phyloP scores from a whole-genome alignment of 2,329 filamentous ascomycete genomes.

The Trichophyton benhamiae region DNA sequence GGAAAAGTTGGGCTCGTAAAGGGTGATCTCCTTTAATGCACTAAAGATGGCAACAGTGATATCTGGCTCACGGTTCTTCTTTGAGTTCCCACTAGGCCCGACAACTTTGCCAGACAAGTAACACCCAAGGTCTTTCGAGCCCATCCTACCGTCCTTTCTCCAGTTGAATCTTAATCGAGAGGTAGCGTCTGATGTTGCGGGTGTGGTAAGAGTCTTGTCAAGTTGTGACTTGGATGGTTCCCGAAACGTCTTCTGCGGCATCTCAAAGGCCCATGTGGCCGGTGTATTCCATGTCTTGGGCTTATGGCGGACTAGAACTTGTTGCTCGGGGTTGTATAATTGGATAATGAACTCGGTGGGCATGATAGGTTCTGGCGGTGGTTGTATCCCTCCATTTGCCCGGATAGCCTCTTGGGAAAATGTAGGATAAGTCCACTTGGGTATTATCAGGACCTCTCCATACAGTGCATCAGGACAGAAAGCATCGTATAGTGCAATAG shows the following conservation, averaged over 20 bases:
- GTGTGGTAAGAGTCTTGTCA: slow-evolving; percentile 58
- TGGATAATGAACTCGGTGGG: slow-evolving; percentile 72
- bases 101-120: slow-evolving; percentile 69
- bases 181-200: slow-evolving; percentile 41
- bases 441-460: slow-evolving; percentile 71
- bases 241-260: slow-evolving; percentile 75
- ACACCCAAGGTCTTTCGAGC: slow-evolving; percentile 74
- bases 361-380: slow-evolving; percentile 57
- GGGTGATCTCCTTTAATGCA: slow-evolving; percentile 60
- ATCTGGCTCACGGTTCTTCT: slow-evolving; percentile 78
- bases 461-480: slow-evolving; percentile 70
- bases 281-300: slow-evolving; percentile 68
- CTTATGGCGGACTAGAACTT: slow-evolving; percentile 54
- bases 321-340: slow-evolving; percentile 88
- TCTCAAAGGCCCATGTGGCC: slow-evolving; percentile 80
- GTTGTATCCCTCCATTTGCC: slow-evolving; percentile 51
- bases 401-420: slow-evolving; percentile 72
- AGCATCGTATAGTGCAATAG: slow-evolving; percentile 71
- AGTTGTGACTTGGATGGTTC: slow-evolving; percentile 65
- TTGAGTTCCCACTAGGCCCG: slow-evolving; percentile 49
- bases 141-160: slow-evolving; percentile 72
- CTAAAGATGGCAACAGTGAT: slow-evolving; percentile 88
- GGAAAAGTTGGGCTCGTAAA: slow-evolving; percentile 87
- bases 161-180: slow-evolving; percentile 77
- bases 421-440: slow-evolving; percentile 73